Base-by-base conservation (phyloP, 2,329 filamentous ascomycete genomes). In the Beauveria pseudobassiana region DNA sequence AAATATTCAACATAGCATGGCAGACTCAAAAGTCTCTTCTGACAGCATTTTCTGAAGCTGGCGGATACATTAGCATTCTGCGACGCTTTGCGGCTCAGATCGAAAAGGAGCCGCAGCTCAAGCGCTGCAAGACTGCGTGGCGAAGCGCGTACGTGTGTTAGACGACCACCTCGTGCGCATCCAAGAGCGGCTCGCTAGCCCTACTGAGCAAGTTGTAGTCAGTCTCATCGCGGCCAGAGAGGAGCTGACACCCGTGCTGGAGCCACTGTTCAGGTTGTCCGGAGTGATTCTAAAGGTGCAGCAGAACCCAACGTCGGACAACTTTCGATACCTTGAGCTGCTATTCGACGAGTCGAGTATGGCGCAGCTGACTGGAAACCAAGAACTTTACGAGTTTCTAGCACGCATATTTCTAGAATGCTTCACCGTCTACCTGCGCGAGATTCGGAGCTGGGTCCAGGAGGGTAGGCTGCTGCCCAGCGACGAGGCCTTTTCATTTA, bases 381-480 rank as follows among this genome's bases (percentile, higher is more conserved):
- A 80, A 2, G 71, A 72, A 0, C 77, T 83, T 1, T 95, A 90
- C 69, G 73, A 77, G 45, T 86, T 83, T 45, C 77, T 95, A 5
- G 85, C 85, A 1, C 76, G 77, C 0, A 79, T 95, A 3, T 95
- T 97, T 70, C 87, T 95, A 61, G 82, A 88, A 51, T 96, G 91
- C 69, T 88, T 97, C 63, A 84, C 87, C 62, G 86, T 91, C 1
- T 98, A 96, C 71, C 80, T 96, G 43, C 86, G 86, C 45, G 90
- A 92, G 0, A 88, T 97, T 50, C 82, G 87, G 42, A 77, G 81
- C 18, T 98, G 93, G 93, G 93, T 96, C 86, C 86, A 91, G 67
- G 82, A 85, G 43, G 93, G 93, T 0, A 83, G 86, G 59, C 75
- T 96, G 3, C 77, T 83, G 2, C 75, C 82, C 0, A 80, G 81